Evolutionary conservation across 768 basidiomycete genomes (phyloP).

Genomic region (Asterophora lycoperdoides): DNA sequence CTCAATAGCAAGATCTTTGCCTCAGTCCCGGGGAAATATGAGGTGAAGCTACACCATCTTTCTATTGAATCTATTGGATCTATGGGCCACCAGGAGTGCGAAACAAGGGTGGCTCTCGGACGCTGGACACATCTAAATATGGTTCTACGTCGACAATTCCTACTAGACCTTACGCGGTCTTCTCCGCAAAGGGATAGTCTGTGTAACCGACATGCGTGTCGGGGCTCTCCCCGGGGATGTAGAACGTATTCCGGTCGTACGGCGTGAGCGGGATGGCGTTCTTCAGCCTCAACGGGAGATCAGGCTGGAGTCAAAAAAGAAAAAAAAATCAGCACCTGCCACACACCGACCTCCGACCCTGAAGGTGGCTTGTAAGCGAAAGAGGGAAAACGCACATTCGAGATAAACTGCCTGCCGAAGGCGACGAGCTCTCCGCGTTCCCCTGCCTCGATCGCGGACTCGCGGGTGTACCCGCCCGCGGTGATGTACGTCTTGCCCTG

Average conservation of each 20-base stretch:
- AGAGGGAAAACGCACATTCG: slow-evolving; percentile 25
- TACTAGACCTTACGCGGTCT: not conserved
- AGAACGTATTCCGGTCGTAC: slow-evolving; percentile 38
- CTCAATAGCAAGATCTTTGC: too few species aligned
- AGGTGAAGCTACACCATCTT: too few species aligned
- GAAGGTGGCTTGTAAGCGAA: too few species aligned
- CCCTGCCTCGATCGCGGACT: slow-evolving; percentile 33
- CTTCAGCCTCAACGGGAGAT: slow-evolving; percentile 6
- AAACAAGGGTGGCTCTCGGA: too few species aligned
- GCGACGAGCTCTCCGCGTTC: slow-evolving; percentile 28
- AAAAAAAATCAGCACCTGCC: too few species aligned
- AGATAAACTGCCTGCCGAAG: slow-evolving; percentile 28
- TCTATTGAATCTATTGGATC: too few species aligned
- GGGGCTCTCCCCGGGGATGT: slow-evolving; percentile 24
- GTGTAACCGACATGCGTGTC: slow-evolving; percentile 26
- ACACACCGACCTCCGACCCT: too few species aligned
- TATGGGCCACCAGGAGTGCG: too few species aligned
- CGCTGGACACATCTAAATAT: too few species aligned
- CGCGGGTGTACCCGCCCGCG: slow-evolving; percentile 41
- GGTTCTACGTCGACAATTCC: too few species aligned
- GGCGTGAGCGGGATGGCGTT: slow-evolving; percentile 21
- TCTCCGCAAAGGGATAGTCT: slow-evolving; percentile 20
- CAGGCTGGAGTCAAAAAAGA: slow-evolving; percentile 1
- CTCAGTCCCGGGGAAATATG: too few species aligned
- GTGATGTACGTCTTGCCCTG: slow-evolving; percentile 34